Percentiles rank a stretch among this genome's conserved stretches.
Evolutionary conservation across 176 grass and related monocot species (phyloP).

Genomic region (Juncus inflexus): DNA sequence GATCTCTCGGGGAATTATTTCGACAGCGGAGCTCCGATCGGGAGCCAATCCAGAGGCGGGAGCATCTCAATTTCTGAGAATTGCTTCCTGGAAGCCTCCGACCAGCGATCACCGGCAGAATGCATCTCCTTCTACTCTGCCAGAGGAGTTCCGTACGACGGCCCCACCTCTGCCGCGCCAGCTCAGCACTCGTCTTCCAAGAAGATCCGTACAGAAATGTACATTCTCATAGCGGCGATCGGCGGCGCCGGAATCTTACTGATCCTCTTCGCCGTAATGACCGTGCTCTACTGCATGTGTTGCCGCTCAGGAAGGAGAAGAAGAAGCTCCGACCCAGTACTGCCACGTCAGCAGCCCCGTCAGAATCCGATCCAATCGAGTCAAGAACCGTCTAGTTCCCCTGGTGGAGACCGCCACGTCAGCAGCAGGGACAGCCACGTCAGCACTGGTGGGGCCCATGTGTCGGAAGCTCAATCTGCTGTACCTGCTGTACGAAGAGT

Average conservation of each 20-base stretch:
- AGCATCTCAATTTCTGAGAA: slow-evolving; percentile 45
- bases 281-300: slow-evolving; percentile 42
- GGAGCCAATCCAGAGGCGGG: background rate
- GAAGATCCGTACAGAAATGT: slow-evolving; percentile 50
- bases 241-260: slow-evolving; percentile 44
- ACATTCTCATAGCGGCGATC: slow-evolving; percentile 79
- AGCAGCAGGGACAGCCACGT: no score
- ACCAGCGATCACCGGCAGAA: slow-evolving; percentile 48
- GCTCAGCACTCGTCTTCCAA: slow-evolving; percentile 22
- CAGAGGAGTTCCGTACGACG: slow-evolving; percentile 42
- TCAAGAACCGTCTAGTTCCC: no score
- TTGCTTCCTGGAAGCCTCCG: slow-evolving; percentile 46
- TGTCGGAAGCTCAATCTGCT: background rate
- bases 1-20: slow-evolving; percentile 87
- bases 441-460: background rate
- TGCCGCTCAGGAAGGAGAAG: slow-evolving; percentile 26
- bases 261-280: slow-evolving; percentile 23
- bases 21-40: slow-evolving; percentile 38
- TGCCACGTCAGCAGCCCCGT: no score
- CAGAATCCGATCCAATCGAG: background rate
- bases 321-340: background rate
- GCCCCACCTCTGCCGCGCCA: slow-evolving; percentile 4
- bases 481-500: slow-evolving; percentile 1
- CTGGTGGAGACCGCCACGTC: no score
- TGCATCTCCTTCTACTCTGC: slow-evolving; percentile 54